Evolutionary conservation across 2,329 filamentous ascomycete species (phyloP), one percentile per base, ranked within the genome.

Genomic region (Ceratocystis huliohia): DNA sequence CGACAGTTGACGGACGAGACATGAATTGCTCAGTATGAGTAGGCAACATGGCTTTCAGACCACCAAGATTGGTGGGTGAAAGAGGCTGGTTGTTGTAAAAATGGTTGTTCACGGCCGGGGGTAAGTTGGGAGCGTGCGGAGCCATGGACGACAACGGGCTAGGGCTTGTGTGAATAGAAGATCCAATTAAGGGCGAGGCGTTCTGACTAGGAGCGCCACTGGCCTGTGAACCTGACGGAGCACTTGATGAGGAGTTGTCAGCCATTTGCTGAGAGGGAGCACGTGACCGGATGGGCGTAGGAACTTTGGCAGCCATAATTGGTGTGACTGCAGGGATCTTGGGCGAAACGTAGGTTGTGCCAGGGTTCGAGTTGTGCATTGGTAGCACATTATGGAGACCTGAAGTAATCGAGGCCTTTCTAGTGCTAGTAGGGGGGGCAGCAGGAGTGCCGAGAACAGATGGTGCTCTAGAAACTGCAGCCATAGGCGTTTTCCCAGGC

Each of bases 251-350:
- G 8, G 85, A 85, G 30, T 86, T 87, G 73, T 94, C 67, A 3
- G 63, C 61, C 20, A 66, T 89, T 69, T 95, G 91, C 69, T 95
- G 90, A 7, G 91, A 94, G 61, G 84, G 77, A 68, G 92, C 89
- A 66, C 90, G 86, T 46, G 86, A 82, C 69, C 88, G 88, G 70
- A 85, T 87, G 7, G 91, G 89, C 13, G 89, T 92, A 4, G 91
- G 86, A 22, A 87, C 86, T 74, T 96, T 96, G 13, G 91, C 56
- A 6, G 64, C 86, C 61, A 96, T 77, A 30, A 85, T 87, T 6
- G 94, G 93, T 44, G 89, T 94, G 8, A 89, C 88, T 68, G 90
- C 81, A 33, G 87, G 79, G 63, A 93, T 83, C 73, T 91, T 89
- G 6, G 93, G 93, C 17, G 93, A 96, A 61, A 85, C 84, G 69